Base-by-base conservation (phyloP, 352 stramenopile genomes). In the Phytopythium sindhum region DNA sequence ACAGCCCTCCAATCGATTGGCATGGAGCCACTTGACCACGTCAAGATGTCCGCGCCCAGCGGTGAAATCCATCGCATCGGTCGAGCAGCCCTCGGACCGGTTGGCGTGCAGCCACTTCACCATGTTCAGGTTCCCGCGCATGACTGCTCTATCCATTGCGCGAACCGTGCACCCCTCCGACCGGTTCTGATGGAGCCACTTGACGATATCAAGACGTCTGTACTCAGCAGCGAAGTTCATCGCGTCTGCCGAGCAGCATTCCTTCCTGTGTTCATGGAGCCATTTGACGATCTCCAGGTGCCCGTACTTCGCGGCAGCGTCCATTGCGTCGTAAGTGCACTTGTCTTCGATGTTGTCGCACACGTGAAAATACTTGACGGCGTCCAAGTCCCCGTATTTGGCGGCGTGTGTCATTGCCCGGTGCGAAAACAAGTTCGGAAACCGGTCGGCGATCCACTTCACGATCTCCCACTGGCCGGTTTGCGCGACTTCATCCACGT, bases 281-380 rank as follows among this genome's bases (percentile, higher is more conserved):
- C 68, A 84, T 26, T 68, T 58, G 1, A 83, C 65, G 31, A 80
- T 56, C 14, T 73, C 61, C 37, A 73, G 33, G 55, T 75, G 52
- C 21, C 65, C 67, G 11, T 57, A 51, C 41, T 39, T 55, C 3
- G 71, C 64, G 23, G 71, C 68, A 9, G 37, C 35, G 52, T 78
- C 68, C 68, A 78, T 78, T 1, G 71, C 71, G 4, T 61, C 68
- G 0, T 64, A 59, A 1, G 65, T 70, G 44, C 71, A 78, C 35
- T 42, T 17, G 35, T 17, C 35, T 17, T 42, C 5, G 12, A 42
- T 2, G 10, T 42, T 42, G 35, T 12, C 35, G 35, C 35, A 42
- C 12, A 4, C 39, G 52, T 78, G 67, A 4, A 80, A 55, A 57
- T 64, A 78, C 12, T 69, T 47, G 7, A 80, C 67, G 21, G 77